Evolutionary conservation across 352 stramenopile species (phyloP).

Genomic region (Globisporangium lucens): DNA sequence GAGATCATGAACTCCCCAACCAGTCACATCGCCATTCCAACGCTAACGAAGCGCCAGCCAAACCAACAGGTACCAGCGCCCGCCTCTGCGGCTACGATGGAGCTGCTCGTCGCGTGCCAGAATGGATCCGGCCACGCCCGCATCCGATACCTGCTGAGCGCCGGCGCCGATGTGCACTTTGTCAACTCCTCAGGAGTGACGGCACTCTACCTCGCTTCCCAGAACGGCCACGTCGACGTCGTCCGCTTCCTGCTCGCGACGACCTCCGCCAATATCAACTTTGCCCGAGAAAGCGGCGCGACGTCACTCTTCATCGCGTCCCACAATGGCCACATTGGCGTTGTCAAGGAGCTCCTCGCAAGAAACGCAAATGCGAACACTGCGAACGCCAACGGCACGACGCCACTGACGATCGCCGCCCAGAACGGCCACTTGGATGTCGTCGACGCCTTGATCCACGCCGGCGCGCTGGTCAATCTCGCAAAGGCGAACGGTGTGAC

Average conservation of each 20-base stretch:
- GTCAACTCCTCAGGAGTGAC: background rate
- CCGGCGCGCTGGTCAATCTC: slow-evolving; percentile 4
- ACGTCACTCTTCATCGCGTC: slow-evolving; percentile 14
- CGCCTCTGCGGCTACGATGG: background rate
- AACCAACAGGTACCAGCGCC: background rate
- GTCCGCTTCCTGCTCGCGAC: slow-evolving; percentile 1
- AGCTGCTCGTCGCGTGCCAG: background rate
- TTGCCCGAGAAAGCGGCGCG: slow-evolving; percentile 5
- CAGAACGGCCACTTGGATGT: slow-evolving; percentile 14
- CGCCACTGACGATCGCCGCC: slow-evolving; percentile 11
- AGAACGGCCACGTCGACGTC: slow-evolving; percentile 10
- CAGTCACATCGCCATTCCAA: background rate
- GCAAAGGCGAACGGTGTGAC: slow-evolving; percentile 11
- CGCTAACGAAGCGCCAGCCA: background rate
- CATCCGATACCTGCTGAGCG: background rate
- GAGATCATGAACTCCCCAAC: background rate
- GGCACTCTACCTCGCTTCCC: slow-evolving; percentile 6
- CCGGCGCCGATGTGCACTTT: slow-evolving; percentile 1
- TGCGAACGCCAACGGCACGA: slow-evolving; percentile 9
- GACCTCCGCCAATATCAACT: background rate
- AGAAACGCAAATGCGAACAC: background rate
- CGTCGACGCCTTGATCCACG: slow-evolving; percentile 1
- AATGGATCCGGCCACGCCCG: background rate
- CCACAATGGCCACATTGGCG: slow-evolving; percentile 12
- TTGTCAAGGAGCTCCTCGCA: slow-evolving; percentile 9